Evolutionary conservation across 176 grass and related monocot species (phyloP).

Genomic region (Triticum monococcum): DNA sequence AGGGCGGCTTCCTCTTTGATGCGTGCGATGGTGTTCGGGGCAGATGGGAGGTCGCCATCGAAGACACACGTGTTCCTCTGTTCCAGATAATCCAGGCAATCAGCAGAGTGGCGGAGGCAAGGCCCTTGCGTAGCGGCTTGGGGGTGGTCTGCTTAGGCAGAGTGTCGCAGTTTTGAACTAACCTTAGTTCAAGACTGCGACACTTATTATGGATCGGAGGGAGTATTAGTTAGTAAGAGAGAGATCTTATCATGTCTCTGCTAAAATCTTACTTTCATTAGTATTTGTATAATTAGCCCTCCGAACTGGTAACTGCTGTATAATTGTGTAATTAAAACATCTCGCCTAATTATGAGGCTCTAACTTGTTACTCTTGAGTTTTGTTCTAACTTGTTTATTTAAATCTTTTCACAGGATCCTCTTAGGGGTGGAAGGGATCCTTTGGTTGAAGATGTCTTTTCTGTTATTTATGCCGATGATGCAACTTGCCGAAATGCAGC

Average conservation of each 20-base stretch:
- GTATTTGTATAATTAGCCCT: neutral
- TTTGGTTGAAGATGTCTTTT: conserved; percentile 76
- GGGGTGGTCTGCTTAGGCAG: no score
- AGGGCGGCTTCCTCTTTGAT: no score
- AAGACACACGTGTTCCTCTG: no score
- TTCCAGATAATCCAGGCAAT: no score
- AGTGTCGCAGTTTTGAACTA: no score
- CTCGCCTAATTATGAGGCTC: neutral
- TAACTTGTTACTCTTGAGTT: neutral
- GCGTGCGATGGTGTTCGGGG: no score
- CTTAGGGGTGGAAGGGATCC: conserved; percentile 96
- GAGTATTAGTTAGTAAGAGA: neutral
- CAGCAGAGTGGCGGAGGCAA: no score
- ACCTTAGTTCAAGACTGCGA: no score
- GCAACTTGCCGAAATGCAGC: conserved; percentile 42
- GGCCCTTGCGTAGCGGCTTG: no score
- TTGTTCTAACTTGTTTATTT: conserved; percentile 25
- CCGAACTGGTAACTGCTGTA: neutral
- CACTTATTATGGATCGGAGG: no score
- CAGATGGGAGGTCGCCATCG: no score
- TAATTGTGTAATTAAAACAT: conserved; percentile 15
- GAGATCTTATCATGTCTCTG: neutral
- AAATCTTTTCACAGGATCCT: conserved; percentile 62
- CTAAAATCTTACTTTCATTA: conserved; percentile 9
- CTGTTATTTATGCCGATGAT: conserved; percentile 61